Evolutionary conservation across 2,329 filamentous ascomycete genomes (phyloP).

Genomic region (Blastomyces emzantsi): DNA sequence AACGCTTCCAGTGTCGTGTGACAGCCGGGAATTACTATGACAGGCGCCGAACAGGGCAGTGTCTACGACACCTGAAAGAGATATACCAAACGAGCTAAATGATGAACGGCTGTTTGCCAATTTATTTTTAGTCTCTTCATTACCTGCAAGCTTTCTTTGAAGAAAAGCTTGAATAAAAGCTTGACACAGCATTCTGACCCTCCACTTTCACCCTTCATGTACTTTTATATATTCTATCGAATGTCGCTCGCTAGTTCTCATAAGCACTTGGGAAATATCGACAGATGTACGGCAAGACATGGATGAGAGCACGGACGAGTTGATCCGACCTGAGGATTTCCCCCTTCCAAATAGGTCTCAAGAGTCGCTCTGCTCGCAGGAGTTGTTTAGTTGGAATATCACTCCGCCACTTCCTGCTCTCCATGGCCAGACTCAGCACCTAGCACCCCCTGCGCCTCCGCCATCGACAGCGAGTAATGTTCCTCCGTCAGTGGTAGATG

Average conservation of each 20-base stretch:
- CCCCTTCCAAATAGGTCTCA: constrained; percentile 5
- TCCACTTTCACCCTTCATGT: not conserved
- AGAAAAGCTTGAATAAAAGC: not conserved
- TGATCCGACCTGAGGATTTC: constrained; percentile 5
- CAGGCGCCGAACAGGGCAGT: not conserved
- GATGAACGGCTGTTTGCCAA: not conserved
- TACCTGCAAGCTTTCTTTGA: not conserved
- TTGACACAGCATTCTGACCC: not conserved
- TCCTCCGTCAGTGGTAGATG: not conserved
- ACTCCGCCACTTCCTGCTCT: constrained; percentile 1
- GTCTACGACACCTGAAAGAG: not conserved
- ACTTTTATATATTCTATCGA: not conserved
- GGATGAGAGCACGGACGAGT: constrained; percentile 1
- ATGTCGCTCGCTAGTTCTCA: not conserved
- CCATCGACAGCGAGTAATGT: not conserved
- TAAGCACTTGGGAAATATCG: not conserved
- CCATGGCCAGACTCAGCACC: not conserved
- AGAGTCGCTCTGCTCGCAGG: not conserved
- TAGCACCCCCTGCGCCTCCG: not conserved
- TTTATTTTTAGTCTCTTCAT: not conserved
- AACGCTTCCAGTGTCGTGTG: not conserved
- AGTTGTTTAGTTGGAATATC: constrained; percentile 1
- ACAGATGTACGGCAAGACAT: not conserved
- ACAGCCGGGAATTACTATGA: not conserved
- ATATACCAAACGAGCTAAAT: not conserved